Evolutionary conservation across 2,329 filamentous ascomycete species (phyloP), one percentile per base, ranked within the genome.

Genomic region (Fusarium pseudograminearum): DNA sequence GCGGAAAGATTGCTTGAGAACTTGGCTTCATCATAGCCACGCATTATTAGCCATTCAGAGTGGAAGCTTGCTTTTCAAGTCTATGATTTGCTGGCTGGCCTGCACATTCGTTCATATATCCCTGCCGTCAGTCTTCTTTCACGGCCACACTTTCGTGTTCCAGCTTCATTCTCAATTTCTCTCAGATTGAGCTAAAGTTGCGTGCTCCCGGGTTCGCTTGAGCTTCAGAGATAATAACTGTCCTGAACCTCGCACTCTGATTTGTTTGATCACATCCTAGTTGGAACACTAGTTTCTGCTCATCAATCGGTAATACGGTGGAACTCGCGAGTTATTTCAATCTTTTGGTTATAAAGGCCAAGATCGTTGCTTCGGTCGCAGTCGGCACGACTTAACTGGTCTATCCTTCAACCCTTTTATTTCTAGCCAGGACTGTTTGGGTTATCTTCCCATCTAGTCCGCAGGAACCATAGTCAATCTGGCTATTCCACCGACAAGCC

Each of bases 351-450:
- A 54, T 54, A 64, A 63, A 56, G 24, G 40, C 44, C 42, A 52
- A 40, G 30, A 34, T 33, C 31, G 26, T 22, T 41, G 30, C 48
- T 57, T 22, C 44, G 18, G 36, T 55, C 58, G 28, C 45, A 70
- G 20, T 42, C 33, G 36, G 53, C 28, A 33, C 53, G 38, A 47
- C 47, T 48, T 42, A 46, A 34, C 45, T 59, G 36, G 57, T 68
- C 24, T 46, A 48, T 30, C 33, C 52, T 40, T 22, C 34, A 66
- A 55, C 40, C 61, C 45, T 44, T 71, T 44, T 61, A 47, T 57
- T 65, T 51, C 58, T 44, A 50, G 33, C 69, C 41, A 72, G 78
- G 76, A 77, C 78, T 79, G 72, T 77, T 79, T 79, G 78, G 79
- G 75, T 47, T 74, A 64, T 72, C 56, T 73, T 55, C 77, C 76